Evolutionary conservation across 2,329 filamentous ascomycete genomes (phyloP).

Genomic region (Helicocarpus griseus): DNA sequence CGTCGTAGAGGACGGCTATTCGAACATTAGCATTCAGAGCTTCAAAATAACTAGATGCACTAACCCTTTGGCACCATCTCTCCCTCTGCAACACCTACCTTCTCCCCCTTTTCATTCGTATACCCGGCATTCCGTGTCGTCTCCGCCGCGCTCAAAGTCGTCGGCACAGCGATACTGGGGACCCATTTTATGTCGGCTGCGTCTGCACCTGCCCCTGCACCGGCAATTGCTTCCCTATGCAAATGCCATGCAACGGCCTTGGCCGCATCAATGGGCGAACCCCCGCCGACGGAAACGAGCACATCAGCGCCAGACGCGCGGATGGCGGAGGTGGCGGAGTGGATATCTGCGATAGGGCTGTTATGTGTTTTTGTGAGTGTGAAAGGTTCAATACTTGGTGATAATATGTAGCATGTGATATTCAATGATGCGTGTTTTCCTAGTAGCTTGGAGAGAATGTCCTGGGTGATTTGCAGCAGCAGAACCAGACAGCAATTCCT

Average conservation of each 20-base stretch:
- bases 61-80: conserved; percentile 16
- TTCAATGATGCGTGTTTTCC: neutral
- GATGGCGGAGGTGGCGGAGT: conserved; percentile 4
- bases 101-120: conserved; percentile 8
- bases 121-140: conserved; percentile 10
- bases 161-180: conserved; percentile 10
- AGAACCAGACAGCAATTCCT: no score
- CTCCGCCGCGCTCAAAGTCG: conserved; percentile 12
- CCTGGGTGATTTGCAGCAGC: no score
- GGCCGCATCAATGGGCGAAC: conserved; percentile 11
- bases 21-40: no score
- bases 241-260: conserved; percentile 10
- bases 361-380: neutral
- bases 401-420: neutral
- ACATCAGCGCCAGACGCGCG: conserved; percentile 7
- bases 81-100: conserved; percentile 12
- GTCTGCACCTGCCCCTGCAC: conserved; percentile 1
- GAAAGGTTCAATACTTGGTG: neutral
- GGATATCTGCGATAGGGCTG: conserved; percentile 11
- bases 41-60: conserved; percentile 1
- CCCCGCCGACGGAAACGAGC: conserved; percentile 10
- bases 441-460: neutral
- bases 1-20: conserved; percentile 1
- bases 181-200: no score
- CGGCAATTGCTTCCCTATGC: neutral